A percentile compares a stretch with the other conserved stretches of the same genome.
Evolutionary conservation across 2,329 filamentous ascomycete species (phyloP).

Genomic region (Knufia fluminis): DNA sequence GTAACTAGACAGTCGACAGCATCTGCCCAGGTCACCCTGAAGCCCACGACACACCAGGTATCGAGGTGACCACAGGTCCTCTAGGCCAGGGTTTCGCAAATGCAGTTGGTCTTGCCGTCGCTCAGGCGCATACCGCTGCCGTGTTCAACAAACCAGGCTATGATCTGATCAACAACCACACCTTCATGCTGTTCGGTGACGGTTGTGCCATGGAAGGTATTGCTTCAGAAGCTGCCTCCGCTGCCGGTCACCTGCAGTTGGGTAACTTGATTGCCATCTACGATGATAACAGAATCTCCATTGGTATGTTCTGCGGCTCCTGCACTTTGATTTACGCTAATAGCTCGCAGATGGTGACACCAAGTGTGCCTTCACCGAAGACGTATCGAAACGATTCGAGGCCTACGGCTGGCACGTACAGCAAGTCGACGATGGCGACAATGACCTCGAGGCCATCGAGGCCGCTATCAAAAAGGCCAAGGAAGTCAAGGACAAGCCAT

Average conservation of each 20-base stretch:
- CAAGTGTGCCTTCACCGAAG: slow-evolving; percentile 93
- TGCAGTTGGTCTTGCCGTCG: slow-evolving; percentile 94
- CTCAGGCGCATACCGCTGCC: slow-evolving; percentile 81
- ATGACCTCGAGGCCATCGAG: slow-evolving; percentile 80
- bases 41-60: slow-evolving; percentile 87
- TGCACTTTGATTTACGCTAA: neutral
- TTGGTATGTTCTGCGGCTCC: slow-evolving; percentile 42
- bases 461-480: slow-evolving; percentile 76
- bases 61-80: slow-evolving; percentile 97
- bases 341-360: slow-evolving; percentile 69
- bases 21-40: slow-evolving; percentile 96
- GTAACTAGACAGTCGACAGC: slow-evolving; percentile 62
- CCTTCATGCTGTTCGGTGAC: slow-evolving; percentile 93
- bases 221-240: slow-evolving; percentile 81
- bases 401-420: slow-evolving; percentile 92
- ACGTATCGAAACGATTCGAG: slow-evolving; percentile 90
- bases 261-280: slow-evolving; percentile 96
- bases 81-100: slow-evolving; percentile 96
- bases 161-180: slow-evolving; percentile 90
- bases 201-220: slow-evolving; percentile 98
- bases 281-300: slow-evolving; percentile 97
- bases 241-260: slow-evolving; percentile 92
- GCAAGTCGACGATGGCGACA: slow-evolving; percentile 77
- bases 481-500: slow-evolving; percentile 89
- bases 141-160: slow-evolving; percentile 95